A percentile compares a stretch with the other conserved stretches of the same genome.
These are phyloP conservation scores for Stylonectria norvegica DNA, from an alignment of 2,329 filamentous ascomycete genomes.

Conservation along the genomic window DNA sequence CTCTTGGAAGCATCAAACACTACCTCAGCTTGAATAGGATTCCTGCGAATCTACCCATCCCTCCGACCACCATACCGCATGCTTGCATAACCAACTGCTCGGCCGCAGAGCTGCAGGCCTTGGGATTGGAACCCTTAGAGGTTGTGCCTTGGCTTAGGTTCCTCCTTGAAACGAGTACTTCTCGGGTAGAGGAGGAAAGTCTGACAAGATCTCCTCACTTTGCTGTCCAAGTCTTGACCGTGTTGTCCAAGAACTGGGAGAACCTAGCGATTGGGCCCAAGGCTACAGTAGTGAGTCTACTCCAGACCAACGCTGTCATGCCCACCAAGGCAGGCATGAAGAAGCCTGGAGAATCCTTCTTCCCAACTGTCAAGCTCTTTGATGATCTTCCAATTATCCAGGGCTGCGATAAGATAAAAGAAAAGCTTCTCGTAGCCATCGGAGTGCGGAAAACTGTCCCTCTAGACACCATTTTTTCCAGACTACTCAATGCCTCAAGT, in stretches of 20 bases:
- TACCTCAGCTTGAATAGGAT: conserved; percentile 78
- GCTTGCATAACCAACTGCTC: conserved; percentile 72
- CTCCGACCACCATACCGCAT: conserved; percentile 78
- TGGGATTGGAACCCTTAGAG: conserved; percentile 84
- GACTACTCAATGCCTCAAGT: conserved; percentile 64
- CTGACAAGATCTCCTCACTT: conserved; percentile 71
- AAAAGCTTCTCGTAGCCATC: conserved; percentile 78
- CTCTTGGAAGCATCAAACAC: conserved; percentile 69
- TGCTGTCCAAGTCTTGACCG: conserved; percentile 69
- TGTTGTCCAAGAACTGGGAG: conserved; percentile 90
- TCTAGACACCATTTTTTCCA: conserved; percentile 85
- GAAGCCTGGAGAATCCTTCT: conserved; percentile 82
- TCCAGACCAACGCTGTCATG: conserved; percentile 70
- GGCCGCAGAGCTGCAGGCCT: conserved; percentile 65
- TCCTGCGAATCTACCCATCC: conserved; percentile 75
- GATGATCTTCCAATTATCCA: conserved; percentile 85
- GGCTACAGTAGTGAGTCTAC: conserved; percentile 58
- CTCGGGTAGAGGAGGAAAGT: conserved; percentile 60
- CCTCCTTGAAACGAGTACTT: conserved; percentile 65
- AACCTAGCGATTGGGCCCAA: conserved; percentile 65
- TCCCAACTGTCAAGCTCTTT: conserved; percentile 89
- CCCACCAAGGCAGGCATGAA: conserved; percentile 91
- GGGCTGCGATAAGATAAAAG: conserved; percentile 75
- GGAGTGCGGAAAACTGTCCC: conserved; percentile 96
- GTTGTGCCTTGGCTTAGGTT: conserved; percentile 83